These are phyloP conservation scores for Fraxinus velutina DNA, from an alignment of 305 asterid genomes.

Conservation along the genomic window DNA sequence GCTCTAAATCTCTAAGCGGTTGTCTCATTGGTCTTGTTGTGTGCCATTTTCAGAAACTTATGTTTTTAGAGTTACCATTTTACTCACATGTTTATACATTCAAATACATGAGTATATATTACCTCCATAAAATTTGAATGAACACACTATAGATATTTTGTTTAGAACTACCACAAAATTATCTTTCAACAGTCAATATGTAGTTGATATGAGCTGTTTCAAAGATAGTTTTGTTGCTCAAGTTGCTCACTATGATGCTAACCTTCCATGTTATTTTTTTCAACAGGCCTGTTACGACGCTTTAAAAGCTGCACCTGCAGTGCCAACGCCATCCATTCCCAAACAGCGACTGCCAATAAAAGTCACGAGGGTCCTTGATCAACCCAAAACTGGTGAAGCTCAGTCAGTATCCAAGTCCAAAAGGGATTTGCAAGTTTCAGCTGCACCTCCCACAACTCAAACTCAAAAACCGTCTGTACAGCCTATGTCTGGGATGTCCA, in stretches of 20 bases:
- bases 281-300: conserved; percentile 57
- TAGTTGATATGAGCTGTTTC: background rate
- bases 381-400: conserved; percentile 45
- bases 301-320: conserved; percentile 38
- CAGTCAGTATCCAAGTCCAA: conserved; percentile 45
- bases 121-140: background rate
- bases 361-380: conserved; percentile 44
- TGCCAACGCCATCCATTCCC: conserved; percentile 48
- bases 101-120: background rate
- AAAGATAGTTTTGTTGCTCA: background rate
- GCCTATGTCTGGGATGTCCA: conserved; percentile 44
- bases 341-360: conserved; percentile 57
- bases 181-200: background rate
- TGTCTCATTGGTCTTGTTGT: background rate
- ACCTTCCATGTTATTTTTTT: background rate
- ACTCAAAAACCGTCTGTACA: conserved; percentile 53
- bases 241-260: background rate
- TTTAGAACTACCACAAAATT: background rate
- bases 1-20: background rate
- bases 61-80: background rate
- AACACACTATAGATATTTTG: background rate
- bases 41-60: background rate
- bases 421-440: conserved; percentile 52
- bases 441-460: conserved; percentile 43
- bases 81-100: background rate